Conservation (phyloP, 2,329 filamentous ascomycete genomes). For the Talaromyces amestolkiae region DNA sequence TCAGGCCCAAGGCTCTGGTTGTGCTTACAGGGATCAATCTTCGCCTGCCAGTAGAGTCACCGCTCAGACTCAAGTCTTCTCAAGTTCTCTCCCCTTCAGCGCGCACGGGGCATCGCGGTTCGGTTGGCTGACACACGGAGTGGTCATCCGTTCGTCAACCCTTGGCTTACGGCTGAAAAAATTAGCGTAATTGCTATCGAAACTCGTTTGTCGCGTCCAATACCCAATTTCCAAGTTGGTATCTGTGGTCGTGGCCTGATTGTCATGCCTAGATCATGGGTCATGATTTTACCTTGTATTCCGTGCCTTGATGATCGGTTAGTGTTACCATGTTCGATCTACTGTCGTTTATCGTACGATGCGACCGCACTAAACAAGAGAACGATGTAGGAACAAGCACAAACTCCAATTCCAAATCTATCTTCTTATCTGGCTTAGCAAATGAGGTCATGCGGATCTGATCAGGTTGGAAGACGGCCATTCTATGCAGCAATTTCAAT, state of each 20-base stretch:
- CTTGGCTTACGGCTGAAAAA: constrained; percentile 10
- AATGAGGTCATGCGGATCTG: constrained; percentile 7
- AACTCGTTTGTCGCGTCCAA: neutral
- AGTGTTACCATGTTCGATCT: neutral
- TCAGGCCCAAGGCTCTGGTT: constrained; percentile 5
- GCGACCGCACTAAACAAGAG: neutral
- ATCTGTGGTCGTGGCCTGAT: neutral
- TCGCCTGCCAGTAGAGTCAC: neutral
- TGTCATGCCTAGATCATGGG: neutral
- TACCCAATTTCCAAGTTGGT: neutral
- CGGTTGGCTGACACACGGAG: neutral
- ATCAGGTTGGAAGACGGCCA: neutral
- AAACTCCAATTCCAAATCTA: neutral
- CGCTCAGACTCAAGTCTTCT: neutral
- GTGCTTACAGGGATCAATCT: neutral
- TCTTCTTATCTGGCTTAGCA: neutral
- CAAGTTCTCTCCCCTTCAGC: neutral
- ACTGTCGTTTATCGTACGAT: neutral
- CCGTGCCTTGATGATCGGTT: neutral
- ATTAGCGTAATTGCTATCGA: constrained; percentile 1
- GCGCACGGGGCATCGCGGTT: constrained; percentile 1
- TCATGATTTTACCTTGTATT: neutral
- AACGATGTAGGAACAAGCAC: neutral
- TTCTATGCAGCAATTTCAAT: constrained; percentile 14
- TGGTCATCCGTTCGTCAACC: neutral